A percentile compares a stretch with the other conserved stretches of the same genome.
These are phyloP conservation scores for Diaporthe batatas DNA, from an alignment of 2,329 filamentous ascomycete genomes.

Conservation along the genomic window DNA sequence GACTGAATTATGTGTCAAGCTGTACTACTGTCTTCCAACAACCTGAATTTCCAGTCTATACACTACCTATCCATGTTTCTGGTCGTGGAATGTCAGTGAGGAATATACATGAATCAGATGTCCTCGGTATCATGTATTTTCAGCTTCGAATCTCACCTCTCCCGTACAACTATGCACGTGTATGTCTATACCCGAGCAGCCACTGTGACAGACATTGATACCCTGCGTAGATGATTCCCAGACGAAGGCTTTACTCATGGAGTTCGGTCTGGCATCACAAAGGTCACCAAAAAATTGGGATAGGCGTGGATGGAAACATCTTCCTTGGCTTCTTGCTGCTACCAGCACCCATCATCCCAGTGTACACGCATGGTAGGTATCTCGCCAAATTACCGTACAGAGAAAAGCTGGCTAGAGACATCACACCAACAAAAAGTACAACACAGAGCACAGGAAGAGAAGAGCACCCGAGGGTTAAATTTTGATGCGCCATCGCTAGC, in stretches of 20 bases:
- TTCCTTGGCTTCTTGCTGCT: conserved; percentile 1
- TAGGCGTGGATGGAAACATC: neutral
- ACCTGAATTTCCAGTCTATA: neutral
- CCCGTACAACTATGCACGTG: neutral
- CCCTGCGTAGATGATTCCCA: neutral
- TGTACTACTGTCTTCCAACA: neutral
- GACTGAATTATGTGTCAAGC: neutral
- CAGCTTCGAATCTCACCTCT: neutral
- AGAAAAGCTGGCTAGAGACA: conserved; percentile 7
- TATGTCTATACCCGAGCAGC: neutral
- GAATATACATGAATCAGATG: neutral
- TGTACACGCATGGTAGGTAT: conserved; percentile 1
- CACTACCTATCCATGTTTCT: neutral
- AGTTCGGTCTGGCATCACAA: neutral
- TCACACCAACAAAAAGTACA: neutral
- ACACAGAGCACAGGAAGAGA: neutral
- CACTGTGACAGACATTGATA: neutral
- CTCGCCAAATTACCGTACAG: conserved; percentile 18
- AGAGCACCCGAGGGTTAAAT: conserved; percentile 4
- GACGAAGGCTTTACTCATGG: neutral
- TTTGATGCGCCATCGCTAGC: conserved; percentile 42
- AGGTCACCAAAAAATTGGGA: too few species aligned
- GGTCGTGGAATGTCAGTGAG: neutral
- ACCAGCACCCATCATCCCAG: neutral
- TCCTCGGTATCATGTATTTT: neutral